Percentiles rank a stretch among this genome's conserved stretches.
Conservation (phyloP, 441 rosid genomes). For the Gossypium lobatum region DNA sequence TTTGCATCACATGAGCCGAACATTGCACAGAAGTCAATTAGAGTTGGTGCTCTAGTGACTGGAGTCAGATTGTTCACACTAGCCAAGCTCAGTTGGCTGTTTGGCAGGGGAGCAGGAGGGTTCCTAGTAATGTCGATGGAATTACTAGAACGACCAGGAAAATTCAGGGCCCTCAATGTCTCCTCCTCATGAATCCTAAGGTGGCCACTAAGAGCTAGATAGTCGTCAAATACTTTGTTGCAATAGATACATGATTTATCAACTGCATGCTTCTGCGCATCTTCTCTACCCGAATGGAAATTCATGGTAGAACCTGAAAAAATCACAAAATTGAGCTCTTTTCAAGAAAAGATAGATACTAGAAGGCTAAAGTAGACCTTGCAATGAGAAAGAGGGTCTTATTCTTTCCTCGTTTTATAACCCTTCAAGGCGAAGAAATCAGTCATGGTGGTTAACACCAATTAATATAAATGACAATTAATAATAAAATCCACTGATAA, state of each 20-base stretch:
- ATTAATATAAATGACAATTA: constrained; percentile 17
- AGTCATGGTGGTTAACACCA: constrained; percentile 14
- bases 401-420: constrained; percentile 21
- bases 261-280: constrained; percentile 8
- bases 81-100: constrained; percentile 8
- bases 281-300: constrained; percentile 14
- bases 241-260: constrained; percentile 21
- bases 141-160: constrained; percentile 5
- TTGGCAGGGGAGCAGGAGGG: not conserved
- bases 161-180: constrained; percentile 5
- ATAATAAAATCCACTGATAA: constrained; percentile 16
- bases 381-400: constrained; percentile 12
- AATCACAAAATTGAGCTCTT: constrained; percentile 1
- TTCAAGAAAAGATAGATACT: constrained; percentile 6
- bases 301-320: constrained; percentile 22
- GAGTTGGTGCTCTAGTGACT: constrained; percentile 3
- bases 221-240: constrained; percentile 18
- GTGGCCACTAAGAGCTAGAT: constrained; percentile 26
- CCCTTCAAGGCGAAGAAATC: not conserved
- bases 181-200: constrained; percentile 21
- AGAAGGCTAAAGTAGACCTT: constrained; percentile 3
- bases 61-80: constrained; percentile 12
- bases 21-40: not conserved
- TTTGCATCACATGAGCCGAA: not conserved
- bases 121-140: constrained; percentile 1